phyloP scores from a whole-genome alignment of 495 filamentous ascomycete species.

The Neohortaea acidophila region DNA sequence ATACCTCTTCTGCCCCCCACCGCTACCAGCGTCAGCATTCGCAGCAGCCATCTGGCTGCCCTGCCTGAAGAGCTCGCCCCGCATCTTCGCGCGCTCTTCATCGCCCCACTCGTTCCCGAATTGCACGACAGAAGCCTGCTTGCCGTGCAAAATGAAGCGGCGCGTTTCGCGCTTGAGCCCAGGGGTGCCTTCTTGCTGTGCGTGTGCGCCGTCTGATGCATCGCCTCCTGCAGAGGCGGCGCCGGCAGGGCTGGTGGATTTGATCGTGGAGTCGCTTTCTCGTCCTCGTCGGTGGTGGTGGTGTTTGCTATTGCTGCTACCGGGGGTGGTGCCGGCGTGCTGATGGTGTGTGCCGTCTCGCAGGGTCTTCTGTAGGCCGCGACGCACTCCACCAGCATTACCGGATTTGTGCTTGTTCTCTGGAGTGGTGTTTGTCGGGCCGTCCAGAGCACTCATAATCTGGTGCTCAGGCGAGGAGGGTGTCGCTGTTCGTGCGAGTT shows the following conservation, averaged over 20 bases:
- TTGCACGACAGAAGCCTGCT: conserved; percentile 91
- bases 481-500: conserved; percentile 16
- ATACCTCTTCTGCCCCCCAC: neutral
- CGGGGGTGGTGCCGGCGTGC: conserved; percentile 35
- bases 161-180: conserved; percentile 61
- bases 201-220: neutral
- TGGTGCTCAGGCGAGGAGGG: conserved; percentile 3
- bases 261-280: conserved; percentile 50
- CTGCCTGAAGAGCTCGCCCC: conserved; percentile 10
- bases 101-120: conserved; percentile 83
- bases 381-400: conserved; percentile 49
- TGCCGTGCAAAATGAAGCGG: conserved; percentile 91
- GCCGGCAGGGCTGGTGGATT: conserved; percentile 1
- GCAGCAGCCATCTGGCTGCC: neutral
- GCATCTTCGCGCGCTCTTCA: conserved; percentile 10
- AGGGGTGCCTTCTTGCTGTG: conserved; percentile 37
- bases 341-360: conserved; percentile 46
- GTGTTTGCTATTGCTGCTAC: conserved; percentile 3
- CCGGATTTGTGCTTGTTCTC: conserved; percentile 21
- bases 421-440: conserved; percentile 24
- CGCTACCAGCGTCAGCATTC: neutral
- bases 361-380: conserved; percentile 86
- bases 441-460: neutral
- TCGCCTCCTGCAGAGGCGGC: conserved; percentile 2
- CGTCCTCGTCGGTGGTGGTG: conserved; percentile 38